phyloP scores from a whole-genome alignment of 2,329 filamentous ascomycete genomes.

The Colletotrichum tropicale region DNA sequence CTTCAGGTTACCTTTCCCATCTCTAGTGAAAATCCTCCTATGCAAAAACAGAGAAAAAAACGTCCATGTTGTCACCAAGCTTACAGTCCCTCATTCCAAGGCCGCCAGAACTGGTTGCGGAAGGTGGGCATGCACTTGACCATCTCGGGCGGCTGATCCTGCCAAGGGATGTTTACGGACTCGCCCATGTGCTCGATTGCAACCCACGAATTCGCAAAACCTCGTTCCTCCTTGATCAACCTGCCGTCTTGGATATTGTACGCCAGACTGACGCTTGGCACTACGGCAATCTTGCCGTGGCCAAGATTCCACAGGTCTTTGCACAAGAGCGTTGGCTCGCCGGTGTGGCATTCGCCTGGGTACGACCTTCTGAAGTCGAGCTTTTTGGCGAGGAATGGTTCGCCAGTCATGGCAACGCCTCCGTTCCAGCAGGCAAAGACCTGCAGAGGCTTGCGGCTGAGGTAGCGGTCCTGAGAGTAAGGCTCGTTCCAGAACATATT shows the following conservation, averaged over 20 bases:
- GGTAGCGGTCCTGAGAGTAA: constrained; percentile 36
- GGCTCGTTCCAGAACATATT: constrained; percentile 59
- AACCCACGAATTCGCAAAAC: constrained; percentile 39
- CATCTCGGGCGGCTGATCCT: constrained; percentile 43
- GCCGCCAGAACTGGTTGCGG: constrained; percentile 44
- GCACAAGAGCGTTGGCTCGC: constrained; percentile 60
- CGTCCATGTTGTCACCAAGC: not conserved
- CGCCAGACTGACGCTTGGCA: constrained; percentile 60
- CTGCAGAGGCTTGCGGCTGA: constrained; percentile 52
- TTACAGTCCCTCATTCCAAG: constrained; percentile 39
- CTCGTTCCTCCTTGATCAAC: constrained; percentile 53
- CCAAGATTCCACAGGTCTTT: constrained; percentile 61
- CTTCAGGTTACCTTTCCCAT: not conserved
- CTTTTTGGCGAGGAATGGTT: constrained; percentile 45
- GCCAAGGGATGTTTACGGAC: constrained; percentile 45
- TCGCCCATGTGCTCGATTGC: constrained; percentile 21
- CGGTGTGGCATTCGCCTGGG: constrained; percentile 53
- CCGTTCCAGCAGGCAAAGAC: constrained; percentile 69
- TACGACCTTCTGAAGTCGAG: constrained; percentile 45
- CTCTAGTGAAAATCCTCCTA: not conserved
- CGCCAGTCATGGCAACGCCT: constrained; percentile 50
- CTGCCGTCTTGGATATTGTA: constrained; percentile 51
- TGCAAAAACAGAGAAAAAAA: not conserved
- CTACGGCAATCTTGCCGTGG: constrained; percentile 57
- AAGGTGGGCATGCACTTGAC: constrained; percentile 54